A percentile compares a stretch with the other conserved stretches of the same genome.
Conservation (phyloP, 1,284 basidiomycete genomes). For the Tremellales sp. region DNA sequence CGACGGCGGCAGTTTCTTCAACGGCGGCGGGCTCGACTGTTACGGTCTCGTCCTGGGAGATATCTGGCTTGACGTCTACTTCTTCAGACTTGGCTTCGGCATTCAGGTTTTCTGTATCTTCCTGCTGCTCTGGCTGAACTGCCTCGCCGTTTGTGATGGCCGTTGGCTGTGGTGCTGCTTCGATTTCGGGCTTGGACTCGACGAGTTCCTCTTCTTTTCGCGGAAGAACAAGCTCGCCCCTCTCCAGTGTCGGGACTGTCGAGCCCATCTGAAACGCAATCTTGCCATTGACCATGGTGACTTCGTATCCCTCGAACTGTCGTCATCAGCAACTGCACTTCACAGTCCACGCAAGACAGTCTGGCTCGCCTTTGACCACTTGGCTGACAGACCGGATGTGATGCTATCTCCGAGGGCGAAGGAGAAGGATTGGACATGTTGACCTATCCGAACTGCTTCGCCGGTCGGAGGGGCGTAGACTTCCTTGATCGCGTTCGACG, state of each 20-base stretch:
- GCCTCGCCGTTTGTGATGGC: conserved; percentile 4
- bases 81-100: conserved; percentile 39
- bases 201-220: background rate
- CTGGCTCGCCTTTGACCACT: conserved; percentile 72
- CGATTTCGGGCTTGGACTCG: conserved; percentile 8
- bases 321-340: background rate
- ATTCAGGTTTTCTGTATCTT: conserved; percentile 13
- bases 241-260: conserved; percentile 53
- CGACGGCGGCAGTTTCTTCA: conserved; percentile 7
- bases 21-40: conserved; percentile 48
- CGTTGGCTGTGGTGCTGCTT: conserved; percentile 1
- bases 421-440: conserved; percentile 91
- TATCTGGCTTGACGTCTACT: background rate
- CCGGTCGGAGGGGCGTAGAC: conserved; percentile 73
- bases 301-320: conserved; percentile 97
- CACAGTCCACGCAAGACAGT: background rate
- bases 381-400: conserved; percentile 60
- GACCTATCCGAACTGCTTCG: conserved; percentile 81
- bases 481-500: conserved; percentile 81
- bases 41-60: background rate
- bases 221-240: conserved; percentile 53
- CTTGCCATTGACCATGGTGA: conserved; percentile 82
- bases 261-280: conserved; percentile 77
- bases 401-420: conserved; percentile 88
- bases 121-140: conserved; percentile 10